These are phyloP conservation scores for Uncinocarpus reesii DNA, from an alignment of 2,329 filamentous ascomycete species.

Conservation along the genomic window DNA sequence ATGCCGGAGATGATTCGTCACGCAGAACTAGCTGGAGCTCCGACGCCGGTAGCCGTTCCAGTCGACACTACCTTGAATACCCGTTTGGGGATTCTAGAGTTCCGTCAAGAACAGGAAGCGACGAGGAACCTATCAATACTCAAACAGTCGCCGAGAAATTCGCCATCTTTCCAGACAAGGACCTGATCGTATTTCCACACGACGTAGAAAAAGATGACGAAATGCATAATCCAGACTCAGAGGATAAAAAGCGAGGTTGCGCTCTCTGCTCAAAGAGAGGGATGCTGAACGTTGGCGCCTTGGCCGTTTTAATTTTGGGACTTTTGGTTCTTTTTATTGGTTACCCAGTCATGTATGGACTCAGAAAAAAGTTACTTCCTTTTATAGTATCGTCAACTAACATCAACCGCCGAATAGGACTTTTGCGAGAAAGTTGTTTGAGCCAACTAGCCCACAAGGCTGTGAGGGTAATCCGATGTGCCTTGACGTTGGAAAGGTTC, in stretches of 20 bases:
- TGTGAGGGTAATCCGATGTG: conserved; percentile 38
- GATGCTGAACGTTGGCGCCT: conserved; percentile 53
- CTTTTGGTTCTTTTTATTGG: conserved; percentile 57
- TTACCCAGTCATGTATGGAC: conserved; percentile 56
- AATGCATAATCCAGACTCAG: conserved; percentile 59
- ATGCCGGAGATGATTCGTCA: conserved; percentile 40
- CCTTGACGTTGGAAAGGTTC: conserved; percentile 41
- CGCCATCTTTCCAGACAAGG: conserved; percentile 58
- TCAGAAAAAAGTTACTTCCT: conserved; percentile 7
- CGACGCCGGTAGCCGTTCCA: conserved; percentile 45
- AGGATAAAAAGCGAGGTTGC: conserved; percentile 51
- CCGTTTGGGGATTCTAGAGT: conserved; percentile 52
- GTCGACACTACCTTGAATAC: conserved; percentile 41
- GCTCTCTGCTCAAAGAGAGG: conserved; percentile 57
- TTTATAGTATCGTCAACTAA: neutral
- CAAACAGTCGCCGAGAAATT: conserved; percentile 65
- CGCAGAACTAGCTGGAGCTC: conserved; percentile 57
- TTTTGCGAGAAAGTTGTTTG: neutral
- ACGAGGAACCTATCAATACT: conserved; percentile 57
- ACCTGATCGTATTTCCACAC: conserved; percentile 57
- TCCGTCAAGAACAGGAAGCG: conserved; percentile 51
- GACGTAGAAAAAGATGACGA: conserved; percentile 66
- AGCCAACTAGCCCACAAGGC: conserved; percentile 16
- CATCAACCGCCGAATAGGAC: conserved; percentile 1
- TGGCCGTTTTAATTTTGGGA: conserved; percentile 50